phyloP scores from a whole-genome alignment of 2,329 filamentous ascomycete species.

The Cercospora zeae-maydis region DNA sequence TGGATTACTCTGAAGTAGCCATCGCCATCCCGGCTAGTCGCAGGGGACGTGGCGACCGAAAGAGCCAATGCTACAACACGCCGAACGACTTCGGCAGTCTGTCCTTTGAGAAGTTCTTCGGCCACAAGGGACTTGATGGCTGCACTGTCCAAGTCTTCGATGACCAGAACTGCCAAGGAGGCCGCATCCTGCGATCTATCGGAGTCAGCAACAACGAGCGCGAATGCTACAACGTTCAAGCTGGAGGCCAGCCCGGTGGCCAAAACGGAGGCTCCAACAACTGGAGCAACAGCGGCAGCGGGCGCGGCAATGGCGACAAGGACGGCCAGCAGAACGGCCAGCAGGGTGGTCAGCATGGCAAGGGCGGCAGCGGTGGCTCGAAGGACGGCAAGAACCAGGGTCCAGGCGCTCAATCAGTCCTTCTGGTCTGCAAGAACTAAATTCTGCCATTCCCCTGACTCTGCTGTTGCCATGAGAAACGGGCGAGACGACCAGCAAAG shows the following conservation, averaged over 20 bases:
- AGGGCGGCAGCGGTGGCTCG: neutral
- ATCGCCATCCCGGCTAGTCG: neutral
- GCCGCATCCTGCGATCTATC: neutral
- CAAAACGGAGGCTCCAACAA: neutral
- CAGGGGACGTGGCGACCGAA: neutral
- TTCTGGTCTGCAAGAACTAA: neutral
- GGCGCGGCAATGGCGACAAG: neutral
- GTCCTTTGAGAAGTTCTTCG: conserved; percentile 13
- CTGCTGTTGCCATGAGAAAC: neutral
- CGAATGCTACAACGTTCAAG: conserved; percentile 1
- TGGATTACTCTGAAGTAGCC: conserved; percentile 1
- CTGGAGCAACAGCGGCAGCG: neutral
- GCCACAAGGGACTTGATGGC: neutral
- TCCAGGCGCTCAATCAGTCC: conserved; percentile 59
- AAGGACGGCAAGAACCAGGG: conserved; percentile 61
- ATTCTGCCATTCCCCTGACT: neutral
- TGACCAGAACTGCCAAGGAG: conserved; percentile 6
- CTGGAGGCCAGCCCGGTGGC: neutral
- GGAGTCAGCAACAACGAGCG: conserved; percentile 2
- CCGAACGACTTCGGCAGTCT: conserved; percentile 8
- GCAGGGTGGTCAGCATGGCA: neutral
- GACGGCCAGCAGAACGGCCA: neutral
- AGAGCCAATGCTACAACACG: conserved; percentile 6
- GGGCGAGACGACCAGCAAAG: neutral
- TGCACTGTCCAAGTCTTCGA: conserved; percentile 6